A percentile compares a stretch with the other conserved stretches of the same genome.
Conservation (phyloP, 1,284 basidiomycete genomes). For the Athelia sp. region DNA sequence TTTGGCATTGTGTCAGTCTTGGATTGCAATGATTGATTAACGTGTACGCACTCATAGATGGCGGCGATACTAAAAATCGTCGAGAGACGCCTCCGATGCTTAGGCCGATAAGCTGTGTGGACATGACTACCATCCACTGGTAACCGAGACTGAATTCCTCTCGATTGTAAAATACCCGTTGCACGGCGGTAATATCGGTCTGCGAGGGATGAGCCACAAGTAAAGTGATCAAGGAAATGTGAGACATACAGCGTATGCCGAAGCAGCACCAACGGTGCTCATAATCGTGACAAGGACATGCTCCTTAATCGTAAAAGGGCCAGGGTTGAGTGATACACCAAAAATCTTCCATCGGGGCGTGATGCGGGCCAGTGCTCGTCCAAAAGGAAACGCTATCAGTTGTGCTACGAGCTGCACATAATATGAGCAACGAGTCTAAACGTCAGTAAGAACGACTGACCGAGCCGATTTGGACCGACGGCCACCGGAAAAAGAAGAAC, state of each 20-base stretch:
- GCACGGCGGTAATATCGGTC: slow-evolving; percentile 61
- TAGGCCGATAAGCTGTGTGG: slow-evolving; percentile 67
- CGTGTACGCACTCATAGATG: slow-evolving; percentile 49
- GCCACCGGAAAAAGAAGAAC: slow-evolving; percentile 50
- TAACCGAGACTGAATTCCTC: slow-evolving; percentile 27
- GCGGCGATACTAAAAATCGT: slow-evolving; percentile 69
- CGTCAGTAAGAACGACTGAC: slow-evolving; percentile 18
- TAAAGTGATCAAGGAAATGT: too few species aligned
- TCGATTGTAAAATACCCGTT: slow-evolving; percentile 53
- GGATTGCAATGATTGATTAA: too few species aligned
- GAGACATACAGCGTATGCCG: slow-evolving; percentile 31
- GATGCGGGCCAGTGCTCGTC: slow-evolving; percentile 33
- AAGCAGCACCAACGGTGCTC: slow-evolving; percentile 37
- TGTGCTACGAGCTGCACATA: slow-evolving; percentile 37
- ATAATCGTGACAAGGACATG: slow-evolving; percentile 46
- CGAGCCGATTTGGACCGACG: slow-evolving; percentile 33
- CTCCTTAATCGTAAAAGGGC: slow-evolving; percentile 38
- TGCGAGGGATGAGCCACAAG: neutral
- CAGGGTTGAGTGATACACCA: slow-evolving; percentile 41
- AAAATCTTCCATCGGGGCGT: slow-evolving; percentile 39
- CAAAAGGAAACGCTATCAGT: slow-evolving; percentile 41
- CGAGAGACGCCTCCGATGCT: slow-evolving; percentile 60
- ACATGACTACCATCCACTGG: slow-evolving; percentile 56
- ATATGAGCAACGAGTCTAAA: neutral
- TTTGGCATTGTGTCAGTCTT: too few species aligned